Evolutionary conservation across 1,139 yeast genomes (phyloP).

Genomic region (Scheffersomyces titani): DNA sequence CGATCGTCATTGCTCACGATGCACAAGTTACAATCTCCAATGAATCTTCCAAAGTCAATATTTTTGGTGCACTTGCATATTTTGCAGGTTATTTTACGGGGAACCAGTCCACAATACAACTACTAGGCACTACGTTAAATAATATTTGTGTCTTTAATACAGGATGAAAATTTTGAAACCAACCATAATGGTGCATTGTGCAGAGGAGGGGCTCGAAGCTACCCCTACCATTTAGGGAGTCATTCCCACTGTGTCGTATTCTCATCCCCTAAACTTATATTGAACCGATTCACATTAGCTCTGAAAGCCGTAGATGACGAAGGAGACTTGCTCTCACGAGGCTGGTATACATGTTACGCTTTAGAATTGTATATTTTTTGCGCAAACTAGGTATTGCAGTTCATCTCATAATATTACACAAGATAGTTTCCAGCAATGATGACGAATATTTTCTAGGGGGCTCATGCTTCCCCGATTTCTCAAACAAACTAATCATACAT

Average conservation of each 20-base stretch:
- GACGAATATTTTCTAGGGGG: neutral
- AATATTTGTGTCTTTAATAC: neutral
- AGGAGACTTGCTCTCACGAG: neutral
- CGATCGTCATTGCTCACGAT: neutral
- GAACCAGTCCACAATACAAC: neutral
- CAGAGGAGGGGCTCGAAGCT: neutral
- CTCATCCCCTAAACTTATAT: neutral
- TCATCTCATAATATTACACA: neutral
- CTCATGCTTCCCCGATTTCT: neutral
- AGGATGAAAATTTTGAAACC: neutral
- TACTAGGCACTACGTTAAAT: neutral
- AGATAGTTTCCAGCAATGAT: neutral
- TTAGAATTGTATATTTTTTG: neutral
- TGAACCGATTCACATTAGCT: neutral
- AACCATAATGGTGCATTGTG: neutral
- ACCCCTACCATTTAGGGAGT: neutral
- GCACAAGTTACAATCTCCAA: neutral
- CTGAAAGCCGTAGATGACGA: neutral
- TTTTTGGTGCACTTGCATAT: neutral
- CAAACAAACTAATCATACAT: neutral
- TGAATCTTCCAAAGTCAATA: neutral
- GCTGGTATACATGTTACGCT: neutral
- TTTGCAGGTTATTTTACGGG: neutral
- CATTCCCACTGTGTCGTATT: neutral
- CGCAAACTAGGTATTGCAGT: neutral